Base-by-base conservation (phyloP, 306 rosid species). In the Cicer yamashitae region DNA sequence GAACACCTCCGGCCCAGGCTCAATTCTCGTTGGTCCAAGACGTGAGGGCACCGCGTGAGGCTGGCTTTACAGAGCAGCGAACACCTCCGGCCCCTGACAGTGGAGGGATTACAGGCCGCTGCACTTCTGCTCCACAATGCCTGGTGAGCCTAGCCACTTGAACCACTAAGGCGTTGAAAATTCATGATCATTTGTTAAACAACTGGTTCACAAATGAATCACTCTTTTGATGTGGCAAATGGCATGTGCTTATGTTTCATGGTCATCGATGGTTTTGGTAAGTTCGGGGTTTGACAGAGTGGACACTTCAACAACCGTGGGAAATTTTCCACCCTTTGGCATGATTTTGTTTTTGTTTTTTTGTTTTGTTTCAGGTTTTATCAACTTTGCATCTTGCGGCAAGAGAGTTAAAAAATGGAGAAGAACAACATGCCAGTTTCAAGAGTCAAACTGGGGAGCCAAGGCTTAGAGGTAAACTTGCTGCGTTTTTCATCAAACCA, bases 401-500 rank as follows among this genome's bases (percentile, higher is more conserved):
- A 61, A 13, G 37, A 59, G 58, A 7, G 45, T 51, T 61, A 51
- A 30, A 79, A 30, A 82, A 87, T 85, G 88, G 96, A 85, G 48
- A 74, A 69, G 17, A 17, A 52, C 15, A 79, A 76, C 47, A 78
- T 83, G 13, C 79, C 61, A 59, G 86, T 89, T 63, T 88, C 90
- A 66, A 80, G 61, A 80, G 88, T 93, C 60, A 91, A 91, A 75
- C 82, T 89, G 72, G 98, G 96, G 7, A 88, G 60, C 73, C 96
- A 89, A 67, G 98, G 97, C 58, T 76, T 93, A 52, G 88, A 91
- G 96, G 96, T 89, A 76, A 58, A 39, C 8, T 56, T 14, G 8
- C 12, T 63, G 25, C 15, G 13, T 18, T 60, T 43, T 17, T 71
- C 22, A 71, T 22, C 39, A 70, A 38, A 1, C 70, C 10, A 57